Evolutionary conservation across 139 green algal genomes (phyloP).

Genomic region (Volvox reticuliferus): DNA sequence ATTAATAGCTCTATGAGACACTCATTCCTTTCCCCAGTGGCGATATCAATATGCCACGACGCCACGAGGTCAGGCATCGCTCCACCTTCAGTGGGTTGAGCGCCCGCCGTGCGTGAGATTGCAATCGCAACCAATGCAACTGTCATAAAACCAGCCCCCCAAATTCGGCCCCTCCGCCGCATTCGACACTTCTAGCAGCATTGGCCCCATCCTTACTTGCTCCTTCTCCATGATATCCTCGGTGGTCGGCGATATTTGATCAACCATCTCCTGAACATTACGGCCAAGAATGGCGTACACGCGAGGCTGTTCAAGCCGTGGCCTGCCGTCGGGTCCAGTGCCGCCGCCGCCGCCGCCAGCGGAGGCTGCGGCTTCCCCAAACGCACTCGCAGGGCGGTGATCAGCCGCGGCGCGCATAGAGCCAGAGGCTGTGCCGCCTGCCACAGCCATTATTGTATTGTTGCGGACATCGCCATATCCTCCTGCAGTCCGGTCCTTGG

Average conservation of each 20-base stretch:
- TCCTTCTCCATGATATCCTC: background rate
- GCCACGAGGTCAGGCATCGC: background rate
- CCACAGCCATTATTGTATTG: background rate
- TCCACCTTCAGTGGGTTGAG: no score
- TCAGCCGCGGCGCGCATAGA: no score
- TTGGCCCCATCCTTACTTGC: background rate
- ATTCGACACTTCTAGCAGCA: no score
- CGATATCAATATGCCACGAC: background rate
- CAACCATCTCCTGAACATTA: conserved; percentile 2
- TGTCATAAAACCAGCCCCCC: background rate
- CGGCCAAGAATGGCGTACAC: conserved; percentile 16
- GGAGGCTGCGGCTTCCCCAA: background rate
- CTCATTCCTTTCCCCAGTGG: no score
- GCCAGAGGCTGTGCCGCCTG: no score
- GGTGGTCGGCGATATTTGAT: background rate
- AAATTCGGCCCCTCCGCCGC: background rate
- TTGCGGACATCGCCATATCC: background rate
- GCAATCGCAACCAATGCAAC: no score
- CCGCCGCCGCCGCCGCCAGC: background rate
- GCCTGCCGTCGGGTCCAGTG: background rate
- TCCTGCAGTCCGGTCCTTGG: background rate
- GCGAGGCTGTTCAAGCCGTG: background rate
- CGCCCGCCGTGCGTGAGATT: no score
- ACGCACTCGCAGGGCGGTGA: no score
- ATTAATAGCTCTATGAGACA: background rate